Conservation (phyloP, 2,329 filamentous ascomycete genomes). For the Setomelanomma holmii region DNA sequence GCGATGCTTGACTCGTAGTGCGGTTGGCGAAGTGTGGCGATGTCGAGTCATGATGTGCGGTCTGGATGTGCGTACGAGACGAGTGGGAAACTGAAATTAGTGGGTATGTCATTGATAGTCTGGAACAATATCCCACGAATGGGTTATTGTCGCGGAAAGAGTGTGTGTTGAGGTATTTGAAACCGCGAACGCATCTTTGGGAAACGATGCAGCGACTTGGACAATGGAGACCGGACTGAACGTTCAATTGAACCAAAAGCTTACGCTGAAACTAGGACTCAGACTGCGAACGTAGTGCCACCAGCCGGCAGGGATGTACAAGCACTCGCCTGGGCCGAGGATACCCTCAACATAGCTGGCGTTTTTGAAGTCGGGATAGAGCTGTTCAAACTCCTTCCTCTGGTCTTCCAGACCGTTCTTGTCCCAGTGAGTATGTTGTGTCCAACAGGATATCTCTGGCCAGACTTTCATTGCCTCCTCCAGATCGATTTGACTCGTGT, state of each 20-base stretch:
- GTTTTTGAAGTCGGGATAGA: conserved; percentile 63
- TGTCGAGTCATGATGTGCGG: no score
- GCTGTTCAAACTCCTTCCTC: conserved; percentile 28
- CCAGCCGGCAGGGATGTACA: conserved; percentile 94
- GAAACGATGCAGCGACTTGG: no score
- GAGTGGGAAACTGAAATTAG: no score
- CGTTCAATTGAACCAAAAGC: conserved; percentile 81
- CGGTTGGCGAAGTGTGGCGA: no score
- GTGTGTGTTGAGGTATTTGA: no score
- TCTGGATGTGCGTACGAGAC: no score
- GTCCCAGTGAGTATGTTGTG: background rate
- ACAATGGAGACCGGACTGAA: no score
- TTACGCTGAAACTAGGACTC: conserved; percentile 89
- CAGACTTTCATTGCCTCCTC: conserved; percentile 67
- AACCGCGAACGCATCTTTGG: no score
- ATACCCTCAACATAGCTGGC: conserved; percentile 78
- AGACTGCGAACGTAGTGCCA: conserved; percentile 96
- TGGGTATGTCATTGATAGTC: no score
- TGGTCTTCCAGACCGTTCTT: conserved; percentile 51
- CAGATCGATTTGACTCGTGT: conserved; percentile 83
- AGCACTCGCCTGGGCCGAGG: conserved; percentile 78
- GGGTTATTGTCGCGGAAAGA: no score
- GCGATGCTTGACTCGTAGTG: no score
- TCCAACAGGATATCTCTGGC: conserved; percentile 27
- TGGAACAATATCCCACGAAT: no score